Evolutionary conservation across 768 basidiomycete species (phyloP).

Genomic region (Lactifluus volemus): DNA sequence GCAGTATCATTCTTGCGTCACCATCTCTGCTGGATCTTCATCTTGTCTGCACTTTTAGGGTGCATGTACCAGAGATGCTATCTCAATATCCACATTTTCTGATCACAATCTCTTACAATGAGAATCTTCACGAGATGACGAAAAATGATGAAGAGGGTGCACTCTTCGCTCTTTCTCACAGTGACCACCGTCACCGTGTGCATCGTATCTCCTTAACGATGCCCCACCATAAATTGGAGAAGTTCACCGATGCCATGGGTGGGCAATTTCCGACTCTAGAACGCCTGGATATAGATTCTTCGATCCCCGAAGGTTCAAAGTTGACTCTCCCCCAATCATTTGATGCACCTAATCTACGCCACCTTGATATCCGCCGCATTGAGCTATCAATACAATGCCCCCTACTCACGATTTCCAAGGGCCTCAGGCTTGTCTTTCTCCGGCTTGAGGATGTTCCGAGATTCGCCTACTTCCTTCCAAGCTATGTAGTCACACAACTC

Average conservation of each 20-base stretch:
- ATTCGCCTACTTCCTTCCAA: background rate
- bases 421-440: background rate
- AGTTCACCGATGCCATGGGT: background rate
- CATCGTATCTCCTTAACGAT: too few species aligned
- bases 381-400: background rate
- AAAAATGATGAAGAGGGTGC: too few species aligned
- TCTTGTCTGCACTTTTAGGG: too few species aligned
- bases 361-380: background rate
- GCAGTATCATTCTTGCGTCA: too few species aligned
- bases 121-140: too few species aligned
- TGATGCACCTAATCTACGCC: background rate
- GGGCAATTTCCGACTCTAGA: background rate
- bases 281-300: background rate
- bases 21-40: too few species aligned
- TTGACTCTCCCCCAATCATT: background rate
- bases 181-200: too few species aligned
- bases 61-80: too few species aligned
- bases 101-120: too few species aligned
- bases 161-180: too few species aligned
- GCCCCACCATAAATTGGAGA: too few species aligned
- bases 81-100: too few species aligned
- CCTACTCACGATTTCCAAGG: background rate
- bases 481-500: background rate
- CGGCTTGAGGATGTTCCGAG: background rate
- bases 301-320: background rate